Evolutionary conservation across 352 stramenopile genomes (phyloP).

Genomic region (Phytophthora pseudosyringae): DNA sequence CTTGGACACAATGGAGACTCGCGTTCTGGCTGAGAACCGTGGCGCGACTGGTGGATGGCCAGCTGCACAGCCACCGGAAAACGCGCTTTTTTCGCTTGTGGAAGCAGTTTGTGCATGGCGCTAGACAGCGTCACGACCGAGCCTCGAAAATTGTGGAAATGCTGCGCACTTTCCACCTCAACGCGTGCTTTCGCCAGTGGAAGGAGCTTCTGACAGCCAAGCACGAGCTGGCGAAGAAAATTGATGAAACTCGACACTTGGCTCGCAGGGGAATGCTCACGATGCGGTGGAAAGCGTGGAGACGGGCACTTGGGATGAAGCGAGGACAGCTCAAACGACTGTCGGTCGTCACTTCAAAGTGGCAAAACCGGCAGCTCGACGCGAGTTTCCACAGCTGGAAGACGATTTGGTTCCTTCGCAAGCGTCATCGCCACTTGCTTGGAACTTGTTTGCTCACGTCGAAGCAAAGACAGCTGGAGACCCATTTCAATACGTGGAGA

Average conservation of each 20-base stretch:
- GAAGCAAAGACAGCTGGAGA: constrained; percentile 22
- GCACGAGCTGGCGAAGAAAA: background rate
- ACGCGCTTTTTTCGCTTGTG: constrained; percentile 25
- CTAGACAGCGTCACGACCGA: constrained; percentile 10
- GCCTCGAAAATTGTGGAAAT: constrained; percentile 5
- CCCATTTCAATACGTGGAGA: constrained; percentile 42
- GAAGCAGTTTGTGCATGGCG: constrained; percentile 16
- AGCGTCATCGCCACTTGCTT: constrained; percentile 36
- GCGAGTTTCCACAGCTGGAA: constrained; percentile 46
- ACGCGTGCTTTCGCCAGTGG: constrained; percentile 32
- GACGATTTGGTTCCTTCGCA: constrained; percentile 35
- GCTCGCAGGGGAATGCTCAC: background rate
- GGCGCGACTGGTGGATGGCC: constrained; percentile 16
- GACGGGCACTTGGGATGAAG: constrained; percentile 13
- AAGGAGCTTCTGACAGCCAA: constrained; percentile 5
- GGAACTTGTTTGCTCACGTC: constrained; percentile 11
- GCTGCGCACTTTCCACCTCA: constrained; percentile 14
- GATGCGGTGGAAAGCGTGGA: constrained; percentile 34
- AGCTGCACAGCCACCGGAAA: constrained; percentile 19
- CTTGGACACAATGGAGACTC: constrained; percentile 31
- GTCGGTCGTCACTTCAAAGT: constrained; percentile 23
- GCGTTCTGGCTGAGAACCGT: constrained; percentile 13
- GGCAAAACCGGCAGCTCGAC: constrained; percentile 33
- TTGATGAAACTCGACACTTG: background rate
- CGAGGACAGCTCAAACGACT: constrained; percentile 25